Base-by-base conservation (phyloP, 306 rosid genomes). In the Quercus cerris region DNA sequence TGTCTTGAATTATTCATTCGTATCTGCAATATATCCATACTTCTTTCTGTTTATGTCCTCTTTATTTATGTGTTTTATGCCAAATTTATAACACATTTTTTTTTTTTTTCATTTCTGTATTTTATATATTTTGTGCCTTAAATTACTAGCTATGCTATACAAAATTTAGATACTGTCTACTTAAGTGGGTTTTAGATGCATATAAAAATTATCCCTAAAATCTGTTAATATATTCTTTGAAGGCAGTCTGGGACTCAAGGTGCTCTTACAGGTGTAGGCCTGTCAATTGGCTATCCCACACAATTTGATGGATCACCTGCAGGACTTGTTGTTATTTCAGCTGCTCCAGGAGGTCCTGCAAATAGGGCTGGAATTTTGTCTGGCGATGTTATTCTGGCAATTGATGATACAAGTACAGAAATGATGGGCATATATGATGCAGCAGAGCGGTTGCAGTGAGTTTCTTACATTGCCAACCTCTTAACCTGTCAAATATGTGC, bases 181-280 rank as follows among this genome's bases (percentile, higher is more conserved):
- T 54, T 52, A 31, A 57, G 70, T 62, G 64, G 63, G 72, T 58
- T 85, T 83, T 75, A 49, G 56, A 38, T 69, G 69, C 72, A 56
- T 75, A 22, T 75, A 57, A 8, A 74, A 74, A 57, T 59, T 59
- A 19, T 81, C 78, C 80, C 89, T 80, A 75, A 85, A 77, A 85
- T 68, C 61, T 84, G 58, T 74, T 76, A 49, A 77, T 87, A 81
- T 90, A 75, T 86, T 88, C 86, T 84, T 86, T 91, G 90, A 93
- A 93, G 97, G 94, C 96, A 93, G 99, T 95, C 99, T 82, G 99
- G 99, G 88, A 89, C 98, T 79, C 90, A 81, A 88, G 98, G 96
- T 17, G 87, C 97, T 80, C 86, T 95, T 87, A 95, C 99, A 75
- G 99, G 98, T 69, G 88, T 95, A 54, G 99, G 99, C 75, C 78